These are phyloP conservation scores for Colletotrichum horii DNA, from an alignment of 2,329 filamentous ascomycete species.

Conservation along the genomic window DNA sequence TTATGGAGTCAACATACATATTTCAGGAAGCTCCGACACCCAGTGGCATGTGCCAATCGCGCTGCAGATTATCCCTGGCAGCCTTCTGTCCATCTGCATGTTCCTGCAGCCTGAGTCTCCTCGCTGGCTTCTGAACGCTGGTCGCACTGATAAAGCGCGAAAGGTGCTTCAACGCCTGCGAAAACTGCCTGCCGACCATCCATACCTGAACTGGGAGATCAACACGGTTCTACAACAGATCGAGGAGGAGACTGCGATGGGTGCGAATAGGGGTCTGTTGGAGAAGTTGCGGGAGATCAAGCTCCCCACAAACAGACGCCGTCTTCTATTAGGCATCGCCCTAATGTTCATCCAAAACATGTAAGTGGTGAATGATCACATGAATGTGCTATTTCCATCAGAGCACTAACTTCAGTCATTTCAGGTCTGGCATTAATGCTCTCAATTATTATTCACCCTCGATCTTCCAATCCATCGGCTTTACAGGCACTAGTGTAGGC, in stretches of 20 bases:
- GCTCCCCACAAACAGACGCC: slow-evolving; percentile 42
- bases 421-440: slow-evolving; percentile 14
- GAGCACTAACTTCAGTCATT: background rate
- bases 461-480: slow-evolving; percentile 67
- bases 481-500: slow-evolving; percentile 59
- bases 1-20: slow-evolving; percentile 32
- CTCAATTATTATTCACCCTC: slow-evolving; percentile 51
- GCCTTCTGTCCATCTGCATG: slow-evolving; percentile 37
- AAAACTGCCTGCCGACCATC: slow-evolving; percentile 38
- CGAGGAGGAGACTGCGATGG: slow-evolving; percentile 49
- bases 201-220: slow-evolving; percentile 51
- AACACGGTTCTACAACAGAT: slow-evolving; percentile 60
- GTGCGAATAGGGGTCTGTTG: background rate
- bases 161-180: slow-evolving; percentile 42
- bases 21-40: slow-evolving; percentile 7
- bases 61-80: slow-evolving; percentile 44
- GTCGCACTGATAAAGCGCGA: slow-evolving; percentile 40
- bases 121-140: slow-evolving; percentile 36
- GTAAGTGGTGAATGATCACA: rapidly evolving
- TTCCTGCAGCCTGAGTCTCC: slow-evolving; percentile 42
- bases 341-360: slow-evolving; percentile 18
- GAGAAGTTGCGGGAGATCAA: slow-evolving; percentile 13
- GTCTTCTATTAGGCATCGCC: slow-evolving; percentile 63
- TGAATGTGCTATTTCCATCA: background rate
- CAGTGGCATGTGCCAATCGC: slow-evolving; percentile 49